Conservation (phyloP, 1,139 yeast genomes). For the Blastobotrys malaysiensis region DNA sequence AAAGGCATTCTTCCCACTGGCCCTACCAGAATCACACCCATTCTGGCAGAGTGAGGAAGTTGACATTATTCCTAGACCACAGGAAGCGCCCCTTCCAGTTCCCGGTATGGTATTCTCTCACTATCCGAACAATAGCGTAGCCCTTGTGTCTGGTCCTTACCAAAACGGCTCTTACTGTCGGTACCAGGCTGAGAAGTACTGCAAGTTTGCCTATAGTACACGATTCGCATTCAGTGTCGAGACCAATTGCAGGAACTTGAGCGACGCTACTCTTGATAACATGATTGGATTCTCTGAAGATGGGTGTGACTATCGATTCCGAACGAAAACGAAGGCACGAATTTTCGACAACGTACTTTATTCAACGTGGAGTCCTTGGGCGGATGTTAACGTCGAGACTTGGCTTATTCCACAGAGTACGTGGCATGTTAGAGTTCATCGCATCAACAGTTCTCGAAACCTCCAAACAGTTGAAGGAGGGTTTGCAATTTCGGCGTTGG, state of each 20-base stretch:
- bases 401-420: conserved; percentile 25
- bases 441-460: conserved; percentile 17
- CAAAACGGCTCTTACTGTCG: conserved; percentile 18
- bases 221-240: conserved; percentile 30
- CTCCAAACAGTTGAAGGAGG: conserved; percentile 28
- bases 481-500: conserved; percentile 12
- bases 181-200: conserved; percentile 28
- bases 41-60: conserved; percentile 20
- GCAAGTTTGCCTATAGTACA: conserved; percentile 32
- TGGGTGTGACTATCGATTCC: conserved; percentile 15
- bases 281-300: conserved; percentile 23
- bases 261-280: conserved; percentile 20
- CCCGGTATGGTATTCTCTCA: conserved; percentile 29
- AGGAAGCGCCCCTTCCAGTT: conserved; percentile 12
- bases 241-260: conserved; percentile 11
- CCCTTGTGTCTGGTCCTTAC: conserved; percentile 30
- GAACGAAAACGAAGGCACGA: conserved; percentile 21
- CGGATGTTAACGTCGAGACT: conserved; percentile 25
- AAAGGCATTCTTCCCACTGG: conserved; percentile 27
- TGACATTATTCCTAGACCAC: background rate
- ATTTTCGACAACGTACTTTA: conserved; percentile 24
- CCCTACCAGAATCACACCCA: conserved; percentile 22
- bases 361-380: conserved; percentile 27
- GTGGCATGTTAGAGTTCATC: conserved; percentile 29
- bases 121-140: conserved; percentile 24